phyloP scores from a whole-genome alignment of 768 basidiomycete genomes.

The Lenzites betulinus region DNA sequence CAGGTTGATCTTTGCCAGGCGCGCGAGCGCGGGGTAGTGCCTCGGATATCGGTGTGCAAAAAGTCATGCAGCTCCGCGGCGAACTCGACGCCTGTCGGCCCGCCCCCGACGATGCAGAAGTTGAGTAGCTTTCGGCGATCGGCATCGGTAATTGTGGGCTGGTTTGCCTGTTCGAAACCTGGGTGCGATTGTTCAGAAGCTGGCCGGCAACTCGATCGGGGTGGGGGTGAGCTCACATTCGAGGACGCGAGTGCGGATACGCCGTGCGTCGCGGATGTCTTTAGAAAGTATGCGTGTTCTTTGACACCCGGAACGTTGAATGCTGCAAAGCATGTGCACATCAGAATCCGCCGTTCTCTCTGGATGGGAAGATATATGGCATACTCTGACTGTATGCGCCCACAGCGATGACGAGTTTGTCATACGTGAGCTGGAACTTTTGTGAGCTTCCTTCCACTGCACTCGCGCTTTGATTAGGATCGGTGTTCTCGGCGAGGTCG shows the following conservation, averaged over 20 bases:
- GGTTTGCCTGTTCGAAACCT: slow-evolving; percentile 85
- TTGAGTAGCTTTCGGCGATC: slow-evolving; percentile 77
- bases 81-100: slow-evolving; percentile 82
- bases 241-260: slow-evolving; percentile 70
- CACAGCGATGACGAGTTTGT: slow-evolving; percentile 83
- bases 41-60: slow-evolving; percentile 61
- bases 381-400: slow-evolving; percentile 85
- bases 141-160: slow-evolving; percentile 73
- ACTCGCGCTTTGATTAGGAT: slow-evolving; percentile 22
- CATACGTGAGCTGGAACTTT: slow-evolving; percentile 65
- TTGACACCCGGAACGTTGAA: slow-evolving; percentile 78
- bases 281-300: slow-evolving; percentile 83
- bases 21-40: slow-evolving; percentile 65
- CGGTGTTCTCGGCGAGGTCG: slow-evolving; percentile 15
- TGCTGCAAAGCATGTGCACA: slow-evolving; percentile 39
- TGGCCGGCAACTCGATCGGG: not conserved
- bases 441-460: slow-evolving; percentile 9
- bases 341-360: too few relatives aligned
- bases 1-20: slow-evolving; percentile 69
- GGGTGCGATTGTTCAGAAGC: not conserved
- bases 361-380: not conserved
- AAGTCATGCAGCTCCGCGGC: slow-evolving; percentile 83
- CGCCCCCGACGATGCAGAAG: slow-evolving; percentile 87
- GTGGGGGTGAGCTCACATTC: slow-evolving; percentile 51
- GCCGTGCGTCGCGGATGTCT: slow-evolving; percentile 73